Evolutionary conservation across 768 basidiomycete genomes (phyloP), one percentile per base, ranked within the genome.

Genomic region (Dendrothele bispora): DNA sequence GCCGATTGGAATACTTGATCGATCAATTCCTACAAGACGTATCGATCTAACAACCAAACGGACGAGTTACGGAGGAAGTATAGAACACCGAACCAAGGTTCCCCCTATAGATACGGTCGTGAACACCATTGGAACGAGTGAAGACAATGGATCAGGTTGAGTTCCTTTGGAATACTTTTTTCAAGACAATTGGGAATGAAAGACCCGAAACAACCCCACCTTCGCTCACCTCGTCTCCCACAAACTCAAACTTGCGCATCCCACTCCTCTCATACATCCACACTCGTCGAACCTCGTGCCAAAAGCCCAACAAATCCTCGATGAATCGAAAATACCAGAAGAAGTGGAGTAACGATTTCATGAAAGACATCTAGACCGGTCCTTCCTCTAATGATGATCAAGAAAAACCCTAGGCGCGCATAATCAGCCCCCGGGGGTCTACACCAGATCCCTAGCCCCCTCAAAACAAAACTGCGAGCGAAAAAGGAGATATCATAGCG

Each of bases 21-120:
- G 73, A 81, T 53, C 76, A 80, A 55, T 79, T 81, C 66, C 51
- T 75, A 5, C 73, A 78, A 46, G 54, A 65, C 29, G 41, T 56
- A 2, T 57, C 61, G 14, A n/a, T n/a, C n/a, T n/a, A 82, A 82
- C 61, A 56, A 66, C 18, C 68, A 77, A 12, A 75, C 67, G 5
- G 79, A 82, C 60, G 64, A 68, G 38, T n/a, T 82, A 77, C 63
- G 82, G 83, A 3, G 81, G 82, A 10, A 63, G 67, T 17, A 59
- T 77, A 39, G 72, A 77, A 54, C 76, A 78, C 49, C 66, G 83
- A 5, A 61, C 66, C 0, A 66, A 76, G 7, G 82, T 84, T 56
- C 50, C 62, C 0, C 65, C 79, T 20, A 54, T 75, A 22, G 65
- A 72, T n/a, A 73, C 73, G 2, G 62, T 80, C 12, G 58, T 58